phyloP scores from a whole-genome alignment of 1,284 basidiomycete species.

The Mycena citricolor region DNA sequence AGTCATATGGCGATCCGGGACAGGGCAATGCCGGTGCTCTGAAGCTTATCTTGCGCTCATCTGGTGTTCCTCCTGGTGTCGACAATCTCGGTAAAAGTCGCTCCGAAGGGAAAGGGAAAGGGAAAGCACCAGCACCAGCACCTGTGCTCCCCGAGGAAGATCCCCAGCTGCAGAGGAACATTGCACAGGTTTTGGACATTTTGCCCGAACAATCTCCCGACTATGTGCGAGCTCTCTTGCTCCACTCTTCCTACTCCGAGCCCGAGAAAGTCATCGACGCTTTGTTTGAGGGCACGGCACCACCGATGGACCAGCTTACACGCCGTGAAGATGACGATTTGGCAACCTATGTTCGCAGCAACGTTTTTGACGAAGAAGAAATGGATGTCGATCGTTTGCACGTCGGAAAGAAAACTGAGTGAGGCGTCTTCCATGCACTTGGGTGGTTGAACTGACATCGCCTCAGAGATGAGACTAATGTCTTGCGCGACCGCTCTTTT shows the following conservation, averaged over 20 bases:
- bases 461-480: constrained; percentile 11
- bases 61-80: constrained; percentile 50
- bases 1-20: constrained; percentile 33
- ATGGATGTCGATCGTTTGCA: constrained; percentile 64
- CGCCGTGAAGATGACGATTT: constrained; percentile 25
- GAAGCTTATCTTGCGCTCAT: constrained; percentile 59
- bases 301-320: constrained; percentile 40
- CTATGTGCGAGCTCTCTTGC: constrained; percentile 60
- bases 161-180: constrained; percentile 51
- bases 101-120: constrained; percentile 41
- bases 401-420: constrained; percentile 69
- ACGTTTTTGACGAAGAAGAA: constrained; percentile 70
- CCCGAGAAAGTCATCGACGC: constrained; percentile 64
- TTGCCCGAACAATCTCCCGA: constrained; percentile 56
- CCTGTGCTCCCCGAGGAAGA: constrained; percentile 28
- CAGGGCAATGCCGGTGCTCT: constrained; percentile 51
- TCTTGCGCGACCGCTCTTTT: constrained; percentile 58
- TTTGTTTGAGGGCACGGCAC: constrained; percentile 70
- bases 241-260: constrained; percentile 45
- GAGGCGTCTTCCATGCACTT: constrained; percentile 26
- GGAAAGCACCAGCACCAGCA: constrained; percentile 26
- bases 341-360: constrained; percentile 49
- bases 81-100: constrained; percentile 37
- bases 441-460: neutral
- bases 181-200: constrained; percentile 69